These are phyloP conservation scores for Hypoxylon subgilvum DNA, from an alignment of 495 filamentous ascomycete species.

Conservation along the genomic window DNA sequence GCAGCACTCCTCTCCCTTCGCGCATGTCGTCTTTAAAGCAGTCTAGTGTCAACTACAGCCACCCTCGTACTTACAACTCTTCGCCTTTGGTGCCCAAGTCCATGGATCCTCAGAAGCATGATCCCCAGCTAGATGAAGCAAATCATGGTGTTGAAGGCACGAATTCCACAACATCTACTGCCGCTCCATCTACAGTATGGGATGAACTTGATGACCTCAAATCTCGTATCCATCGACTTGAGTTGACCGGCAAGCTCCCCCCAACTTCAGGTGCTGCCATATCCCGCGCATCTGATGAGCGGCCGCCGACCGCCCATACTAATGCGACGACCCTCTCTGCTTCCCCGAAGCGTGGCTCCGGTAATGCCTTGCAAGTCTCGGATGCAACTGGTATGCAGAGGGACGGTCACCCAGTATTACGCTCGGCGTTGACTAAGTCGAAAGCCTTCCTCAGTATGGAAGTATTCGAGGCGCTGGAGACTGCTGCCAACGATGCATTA, in stretches of 20 bases:
- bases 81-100: conserved; percentile 62
- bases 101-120: conserved; percentile 44
- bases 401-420: conserved; percentile 76
- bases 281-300: conserved; percentile 74
- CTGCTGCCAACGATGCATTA: conserved; percentile 80
- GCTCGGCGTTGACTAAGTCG: conserved; percentile 78
- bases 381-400: conserved; percentile 42
- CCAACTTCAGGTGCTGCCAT: conserved; percentile 79
- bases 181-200: conserved; percentile 92
- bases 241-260: conserved; percentile 85
- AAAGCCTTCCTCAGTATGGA: conserved; percentile 69
- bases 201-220: conserved; percentile 97
- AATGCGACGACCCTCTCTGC: conserved; percentile 91
- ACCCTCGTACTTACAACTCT: conserved; percentile 59
- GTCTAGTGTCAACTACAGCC: conserved; percentile 61
- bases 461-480: conserved; percentile 80
- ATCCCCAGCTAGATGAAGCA: conserved; percentile 41
- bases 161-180: conserved; percentile 83
- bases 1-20: conserved; percentile 35
- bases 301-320: conserved; percentile 88
- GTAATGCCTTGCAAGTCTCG: conserved; percentile 47
- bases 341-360: conserved; percentile 73
- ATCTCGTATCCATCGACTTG: conserved; percentile 88
- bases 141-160: conserved; percentile 63
- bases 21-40: conserved; percentile 57